These are phyloP conservation scores for Sphaerostilbella broomeana DNA, from an alignment of 2,329 filamentous ascomycete species.

Conservation along the genomic window DNA sequence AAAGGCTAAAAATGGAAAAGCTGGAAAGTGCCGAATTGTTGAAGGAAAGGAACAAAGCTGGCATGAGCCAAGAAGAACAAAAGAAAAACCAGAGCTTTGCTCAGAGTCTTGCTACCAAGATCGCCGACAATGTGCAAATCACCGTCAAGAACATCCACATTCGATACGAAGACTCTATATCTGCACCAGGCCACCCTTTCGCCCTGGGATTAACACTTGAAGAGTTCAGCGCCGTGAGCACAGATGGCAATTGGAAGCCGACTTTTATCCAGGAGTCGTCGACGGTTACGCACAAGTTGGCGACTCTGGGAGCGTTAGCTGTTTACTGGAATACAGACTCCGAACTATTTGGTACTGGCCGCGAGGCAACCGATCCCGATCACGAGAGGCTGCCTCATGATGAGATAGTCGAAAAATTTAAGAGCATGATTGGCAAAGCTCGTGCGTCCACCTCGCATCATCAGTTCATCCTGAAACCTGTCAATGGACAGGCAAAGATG, in stretches of 20 bases:
- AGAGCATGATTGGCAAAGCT: constrained; percentile 68
- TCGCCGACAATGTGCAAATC: constrained; percentile 97
- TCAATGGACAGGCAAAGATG: constrained; percentile 89
- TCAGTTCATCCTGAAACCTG: constrained; percentile 93
- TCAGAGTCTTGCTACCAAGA: constrained; percentile 87
- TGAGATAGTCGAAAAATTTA: constrained; percentile 71
- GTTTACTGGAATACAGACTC: constrained; percentile 99
- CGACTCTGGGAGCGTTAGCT: constrained; percentile 79
- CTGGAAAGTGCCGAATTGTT: constrained; percentile 92
- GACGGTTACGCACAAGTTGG: constrained; percentile 84
- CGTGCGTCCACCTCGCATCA: constrained; percentile 56
- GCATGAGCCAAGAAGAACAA: constrained; percentile 89
- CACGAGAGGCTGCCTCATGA: constrained; percentile 61
- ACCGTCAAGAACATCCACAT: constrained; percentile 98
- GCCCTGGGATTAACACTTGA: constrained; percentile 86
- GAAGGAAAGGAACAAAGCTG: constrained; percentile 86
- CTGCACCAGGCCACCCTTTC: constrained; percentile 90
- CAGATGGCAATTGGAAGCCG: constrained; percentile 88
- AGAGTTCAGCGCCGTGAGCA: constrained; percentile 95
- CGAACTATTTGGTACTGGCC: constrained; percentile 72
- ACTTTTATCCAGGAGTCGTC: constrained; percentile 89
- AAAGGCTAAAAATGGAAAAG: constrained; percentile 98
- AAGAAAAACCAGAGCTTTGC: constrained; percentile 98
- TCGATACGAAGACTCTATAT: constrained; percentile 95
- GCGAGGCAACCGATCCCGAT: constrained; percentile 47